Conservation (phyloP, 345 rosid species). For the Excoecaria cochinchinensis region DNA sequence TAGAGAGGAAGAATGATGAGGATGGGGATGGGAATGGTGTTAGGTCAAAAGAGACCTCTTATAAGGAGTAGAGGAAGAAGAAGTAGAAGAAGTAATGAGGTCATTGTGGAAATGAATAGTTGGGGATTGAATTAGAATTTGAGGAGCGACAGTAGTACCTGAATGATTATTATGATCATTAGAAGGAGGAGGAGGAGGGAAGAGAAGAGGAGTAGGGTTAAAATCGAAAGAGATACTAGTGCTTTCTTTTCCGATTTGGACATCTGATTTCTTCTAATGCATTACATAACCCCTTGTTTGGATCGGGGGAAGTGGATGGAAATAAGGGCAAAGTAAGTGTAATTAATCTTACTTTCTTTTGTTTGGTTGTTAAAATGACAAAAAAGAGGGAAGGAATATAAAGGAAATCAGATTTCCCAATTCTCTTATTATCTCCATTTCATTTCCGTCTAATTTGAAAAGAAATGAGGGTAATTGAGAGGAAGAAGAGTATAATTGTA, state of each 20-base stretch:
- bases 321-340: too few relatives aligned
- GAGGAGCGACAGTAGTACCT: constrained; percentile 21
- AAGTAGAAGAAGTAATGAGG: constrained; percentile 41
- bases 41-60: constrained; percentile 59
- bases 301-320: too few relatives aligned
- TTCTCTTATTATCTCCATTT: too few relatives aligned
- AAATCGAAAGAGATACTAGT: constrained; percentile 99
- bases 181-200: constrained; percentile 24
- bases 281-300: too few relatives aligned
- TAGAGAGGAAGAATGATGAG: constrained; percentile 39
- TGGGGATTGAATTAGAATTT: constrained; percentile 32
- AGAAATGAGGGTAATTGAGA: too few relatives aligned
- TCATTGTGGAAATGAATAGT: constrained; percentile 37
- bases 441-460: too few relatives aligned
- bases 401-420: too few relatives aligned
- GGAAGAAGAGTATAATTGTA: too few relatives aligned
- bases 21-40: constrained; percentile 3
- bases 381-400: too few relatives aligned
- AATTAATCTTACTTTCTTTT: too few relatives aligned
- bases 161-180: neutral
- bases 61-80: constrained; percentile 54
- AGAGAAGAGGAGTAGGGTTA: constrained; percentile 60
- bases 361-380: too few relatives aligned
- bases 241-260: constrained; percentile 99
- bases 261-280: constrained; percentile 99